phyloP scores from a whole-genome alignment of 805 yeast genomes.

The Cyberlindnera nakhonratchasimensis region DNA sequence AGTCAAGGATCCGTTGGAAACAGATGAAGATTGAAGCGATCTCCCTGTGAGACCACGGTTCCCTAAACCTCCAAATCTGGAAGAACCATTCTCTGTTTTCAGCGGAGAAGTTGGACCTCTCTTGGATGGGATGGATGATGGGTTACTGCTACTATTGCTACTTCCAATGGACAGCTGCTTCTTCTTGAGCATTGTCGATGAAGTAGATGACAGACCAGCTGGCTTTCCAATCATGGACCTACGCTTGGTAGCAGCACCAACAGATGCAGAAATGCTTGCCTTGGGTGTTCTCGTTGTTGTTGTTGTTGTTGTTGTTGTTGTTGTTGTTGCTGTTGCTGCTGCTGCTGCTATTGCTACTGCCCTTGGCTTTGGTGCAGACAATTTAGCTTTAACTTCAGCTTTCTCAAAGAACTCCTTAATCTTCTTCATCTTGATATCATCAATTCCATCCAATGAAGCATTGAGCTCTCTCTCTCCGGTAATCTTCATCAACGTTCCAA shows the following conservation, averaged over 20 bases:
- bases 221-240: slow-evolving; percentile 19
- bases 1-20: not conserved
- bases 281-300: slow-evolving; percentile 14
- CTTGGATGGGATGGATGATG: slow-evolving; percentile 55
- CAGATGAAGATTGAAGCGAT: slow-evolving; percentile 34
- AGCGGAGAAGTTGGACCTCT: slow-evolving; percentile 71
- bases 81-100: slow-evolving; percentile 36
- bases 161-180: slow-evolving; percentile 8
- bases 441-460: slow-evolving; percentile 62
- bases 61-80: slow-evolving; percentile 20
- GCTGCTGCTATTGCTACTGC: slow-evolving; percentile 20
- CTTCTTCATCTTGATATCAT: slow-evolving; percentile 69
- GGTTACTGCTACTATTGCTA: not conserved
- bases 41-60: slow-evolving; percentile 41
- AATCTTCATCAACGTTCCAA: slow-evolving; percentile 82
- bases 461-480: slow-evolving; percentile 68
- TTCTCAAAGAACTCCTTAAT: slow-evolving; percentile 55
- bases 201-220: slow-evolving; percentile 9
- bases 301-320: too few species aligned
- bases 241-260: slow-evolving; percentile 6
- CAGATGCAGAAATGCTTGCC: slow-evolving; percentile 8
- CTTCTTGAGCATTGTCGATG: slow-evolving; percentile 16
- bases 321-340: slow-evolving; percentile 17
- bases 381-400: slow-evolving; percentile 51
- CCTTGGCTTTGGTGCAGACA: slow-evolving; percentile 25